Evolutionary conservation across 345 rosid species (phyloP).

Genomic region (Iberis pinnata): DNA sequence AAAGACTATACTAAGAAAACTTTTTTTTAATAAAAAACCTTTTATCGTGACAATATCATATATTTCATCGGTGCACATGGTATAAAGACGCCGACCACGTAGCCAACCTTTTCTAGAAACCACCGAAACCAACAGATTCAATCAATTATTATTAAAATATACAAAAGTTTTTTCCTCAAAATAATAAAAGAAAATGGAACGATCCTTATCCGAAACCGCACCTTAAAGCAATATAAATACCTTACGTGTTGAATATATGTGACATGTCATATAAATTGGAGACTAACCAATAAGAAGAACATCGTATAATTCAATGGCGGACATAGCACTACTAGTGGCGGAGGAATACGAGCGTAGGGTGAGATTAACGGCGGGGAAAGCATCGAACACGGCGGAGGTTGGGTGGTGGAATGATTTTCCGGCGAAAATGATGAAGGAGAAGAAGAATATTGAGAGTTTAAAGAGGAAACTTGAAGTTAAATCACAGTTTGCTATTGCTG

Average conservation of each 20-base stretch:
- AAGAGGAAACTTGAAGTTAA: constrained; percentile 18
- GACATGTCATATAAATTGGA: neutral
- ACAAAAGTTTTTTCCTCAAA: neutral
- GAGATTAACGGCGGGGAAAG: constrained; percentile 14
- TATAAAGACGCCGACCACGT: constrained; percentile 15
- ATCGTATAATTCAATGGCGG: constrained; percentile 15
- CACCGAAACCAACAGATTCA: constrained; percentile 12
- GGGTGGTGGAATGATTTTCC: constrained; percentile 8
- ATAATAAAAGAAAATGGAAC: neutral
- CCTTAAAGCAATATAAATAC: constrained; percentile 5
- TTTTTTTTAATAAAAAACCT: too few species aligned
- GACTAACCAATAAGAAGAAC: neutral
- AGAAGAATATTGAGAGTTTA: constrained; percentile 14
- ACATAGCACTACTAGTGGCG: constrained; percentile 24
- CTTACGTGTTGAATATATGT: neutral
- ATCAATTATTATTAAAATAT: neutral
- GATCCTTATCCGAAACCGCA: constrained; percentile 26
- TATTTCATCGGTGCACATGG: constrained; percentile 20
- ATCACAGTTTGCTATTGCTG: constrained; percentile 28
- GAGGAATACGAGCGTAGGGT: constrained; percentile 24
- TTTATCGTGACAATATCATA: too few species aligned
- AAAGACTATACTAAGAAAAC: too few species aligned
- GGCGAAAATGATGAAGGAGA: neutral
- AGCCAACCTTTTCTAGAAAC: constrained; percentile 19
- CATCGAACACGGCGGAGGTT: neutral